Conservation (phyloP, 768 basidiomycete genomes). For the Lepiota venenata region DNA sequence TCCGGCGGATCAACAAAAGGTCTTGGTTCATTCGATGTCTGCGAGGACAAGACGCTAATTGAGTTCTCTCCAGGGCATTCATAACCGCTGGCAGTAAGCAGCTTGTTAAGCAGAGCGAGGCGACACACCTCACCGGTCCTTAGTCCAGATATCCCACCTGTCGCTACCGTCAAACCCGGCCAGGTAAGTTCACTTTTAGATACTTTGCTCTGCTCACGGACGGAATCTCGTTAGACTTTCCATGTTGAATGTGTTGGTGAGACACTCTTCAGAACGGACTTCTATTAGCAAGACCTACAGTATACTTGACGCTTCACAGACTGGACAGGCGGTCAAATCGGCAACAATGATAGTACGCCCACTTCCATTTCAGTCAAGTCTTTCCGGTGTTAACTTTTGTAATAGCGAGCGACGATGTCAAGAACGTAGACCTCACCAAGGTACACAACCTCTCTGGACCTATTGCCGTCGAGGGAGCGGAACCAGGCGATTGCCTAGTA, state of each 20-base stretch:
- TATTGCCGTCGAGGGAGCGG: slow-evolving; percentile 69
- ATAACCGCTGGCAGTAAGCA: slow-evolving; percentile 75
- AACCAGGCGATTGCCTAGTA: slow-evolving; percentile 76
- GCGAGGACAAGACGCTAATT: neutral
- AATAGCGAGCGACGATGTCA: slow-evolving; percentile 55
- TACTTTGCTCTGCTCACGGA: neutral
- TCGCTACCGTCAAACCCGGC: slow-evolving; percentile 60
- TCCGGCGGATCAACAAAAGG: slow-evolving; percentile 59
- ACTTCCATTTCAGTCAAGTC: neutral
- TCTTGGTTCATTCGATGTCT: slow-evolving; percentile 17
- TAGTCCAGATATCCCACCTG: slow-evolving; percentile 60
- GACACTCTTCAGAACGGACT: slow-evolving; percentile 11
- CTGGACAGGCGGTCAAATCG: slow-evolving; percentile 79
- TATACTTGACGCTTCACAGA: slow-evolving; percentile 33
- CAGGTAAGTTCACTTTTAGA: slow-evolving; percentile 30
- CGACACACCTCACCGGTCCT: slow-evolving; percentile 16
- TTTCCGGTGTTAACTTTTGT: neutral
- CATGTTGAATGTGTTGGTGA: slow-evolving; percentile 67
- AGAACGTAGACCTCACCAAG: slow-evolving; percentile 58
- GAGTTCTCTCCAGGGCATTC: slow-evolving; percentile 43
- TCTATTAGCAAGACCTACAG: neutral
- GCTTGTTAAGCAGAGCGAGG: neutral
- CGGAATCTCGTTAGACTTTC: slow-evolving; percentile 44
- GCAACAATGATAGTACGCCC: slow-evolving; percentile 67
- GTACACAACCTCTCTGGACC: slow-evolving; percentile 79